phyloP scores from a whole-genome alignment of 2,329 filamentous ascomycete species.

The Pseudogymnoascus sp. region DNA sequence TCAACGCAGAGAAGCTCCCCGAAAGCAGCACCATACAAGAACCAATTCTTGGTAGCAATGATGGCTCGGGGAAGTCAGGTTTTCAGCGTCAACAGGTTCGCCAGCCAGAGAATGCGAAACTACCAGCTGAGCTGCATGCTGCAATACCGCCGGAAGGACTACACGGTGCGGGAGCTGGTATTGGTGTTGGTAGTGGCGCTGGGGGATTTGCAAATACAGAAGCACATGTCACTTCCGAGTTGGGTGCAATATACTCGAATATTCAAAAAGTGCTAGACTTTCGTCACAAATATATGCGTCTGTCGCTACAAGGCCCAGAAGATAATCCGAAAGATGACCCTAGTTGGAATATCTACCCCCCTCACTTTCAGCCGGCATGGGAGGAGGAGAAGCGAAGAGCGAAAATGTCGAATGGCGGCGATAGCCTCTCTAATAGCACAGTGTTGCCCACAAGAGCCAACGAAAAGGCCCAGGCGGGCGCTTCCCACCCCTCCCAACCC shows the following conservation, averaged over 20 bases:
- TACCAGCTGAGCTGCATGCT: slow-evolving; percentile 49
- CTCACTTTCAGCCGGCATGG: slow-evolving; percentile 88
- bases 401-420: slow-evolving; percentile 24
- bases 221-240: slow-evolving; percentile 71
- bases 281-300: slow-evolving; percentile 76
- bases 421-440: slow-evolving; percentile 41
- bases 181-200: slow-evolving; percentile 52
- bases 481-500: slow-evolving; percentile 15
- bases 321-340: slow-evolving; percentile 85
- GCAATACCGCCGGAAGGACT: slow-evolving; percentile 44
- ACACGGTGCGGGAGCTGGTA: slow-evolving; percentile 48
- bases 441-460: slow-evolving; percentile 25
- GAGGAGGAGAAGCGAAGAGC: slow-evolving; percentile 38
- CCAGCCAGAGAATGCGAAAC: slow-evolving; percentile 25
- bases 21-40: slow-evolving; percentile 27
- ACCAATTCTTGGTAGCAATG: slow-evolving; percentile 15
- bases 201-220: slow-evolving; percentile 63
- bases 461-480: slow-evolving; percentile 19
- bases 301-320: slow-evolving; percentile 72
- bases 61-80: slow-evolving; percentile 20
- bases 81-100: background rate
- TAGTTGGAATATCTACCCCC: slow-evolving; percentile 81
- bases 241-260: slow-evolving; percentile 79
- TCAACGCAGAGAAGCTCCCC: slow-evolving; percentile 23
- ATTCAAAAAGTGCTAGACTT: slow-evolving; percentile 85